These are phyloP conservation scores for Colletotrichum cordylinicola DNA, from an alignment of 2,329 filamentous ascomycete genomes.

Conservation along the genomic window DNA sequence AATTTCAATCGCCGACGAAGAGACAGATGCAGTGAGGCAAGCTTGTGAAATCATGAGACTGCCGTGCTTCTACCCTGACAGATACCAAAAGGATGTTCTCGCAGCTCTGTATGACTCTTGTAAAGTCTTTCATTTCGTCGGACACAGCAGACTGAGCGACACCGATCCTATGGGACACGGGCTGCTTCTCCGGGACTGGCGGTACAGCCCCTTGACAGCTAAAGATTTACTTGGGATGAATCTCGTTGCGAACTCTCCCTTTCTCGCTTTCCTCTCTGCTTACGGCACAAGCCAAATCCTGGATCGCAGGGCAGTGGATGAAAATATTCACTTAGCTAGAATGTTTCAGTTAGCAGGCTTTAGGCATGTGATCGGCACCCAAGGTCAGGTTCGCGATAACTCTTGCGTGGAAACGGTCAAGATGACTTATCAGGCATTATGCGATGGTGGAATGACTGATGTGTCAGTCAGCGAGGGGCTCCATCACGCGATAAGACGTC, in stretches of 20 bases:
- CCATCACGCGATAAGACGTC: background rate
- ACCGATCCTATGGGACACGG: conserved; percentile 13
- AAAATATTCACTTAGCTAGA: conserved; percentile 31
- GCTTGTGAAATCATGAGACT: conserved; percentile 3
- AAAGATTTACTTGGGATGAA: conserved; percentile 24
- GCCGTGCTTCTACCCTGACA: background rate
- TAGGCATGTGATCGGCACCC: conserved; percentile 32
- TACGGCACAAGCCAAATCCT: conserved; percentile 35
- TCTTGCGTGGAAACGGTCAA: conserved; percentile 34
- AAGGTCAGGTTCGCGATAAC: conserved; percentile 32
- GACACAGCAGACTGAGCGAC: conserved; percentile 38
- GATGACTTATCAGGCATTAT: conserved; percentile 27
- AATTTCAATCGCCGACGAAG: conserved; percentile 21
- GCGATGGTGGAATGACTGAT: background rate
- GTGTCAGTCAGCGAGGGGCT: conserved; percentile 3
- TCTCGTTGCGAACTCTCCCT: conserved; percentile 21
- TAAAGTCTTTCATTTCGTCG: conserved; percentile 47
- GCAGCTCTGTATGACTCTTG: conserved; percentile 25
- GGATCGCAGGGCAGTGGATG: conserved; percentile 33
- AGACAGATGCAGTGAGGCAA: conserved; percentile 21
- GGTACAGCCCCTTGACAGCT: conserved; percentile 14
- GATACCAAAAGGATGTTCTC: conserved; percentile 28
- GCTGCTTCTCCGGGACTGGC: conserved; percentile 12
- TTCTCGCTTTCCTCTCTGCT: conserved; percentile 44
- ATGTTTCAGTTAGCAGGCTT: conserved; percentile 45